Base-by-base conservation (phyloP, 768 basidiomycete species). In the Mycena capillaripes region DNA sequence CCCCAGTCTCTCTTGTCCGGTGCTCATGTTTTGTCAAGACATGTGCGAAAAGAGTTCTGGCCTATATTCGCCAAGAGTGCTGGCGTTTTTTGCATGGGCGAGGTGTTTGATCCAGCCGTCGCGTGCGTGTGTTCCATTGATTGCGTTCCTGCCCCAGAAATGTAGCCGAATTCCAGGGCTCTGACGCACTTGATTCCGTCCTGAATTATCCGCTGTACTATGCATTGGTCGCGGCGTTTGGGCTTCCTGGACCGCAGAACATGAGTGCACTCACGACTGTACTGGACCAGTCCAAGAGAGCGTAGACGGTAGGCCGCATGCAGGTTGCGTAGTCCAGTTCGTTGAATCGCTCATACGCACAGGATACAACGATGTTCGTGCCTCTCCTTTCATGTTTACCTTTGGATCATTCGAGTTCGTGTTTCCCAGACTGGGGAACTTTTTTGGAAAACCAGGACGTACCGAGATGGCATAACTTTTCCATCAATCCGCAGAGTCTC, bases 71-170 rank as follows among this genome's bases (percentile, higher is more conserved):
- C 90, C 75, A 83, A 80, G 53, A 89, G 89, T n/a, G 93, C 94
- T 0, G 94, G 92, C 16, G 92, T 96, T 12, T 96, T 93, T 82
- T 96, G 93, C 77, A 92, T 96, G 64, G 96, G 96, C 46, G 95
- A 96, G 82, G 92, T 97, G 56, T 90, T 85, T 75, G 86, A 89
- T 53, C 78, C 83, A 61, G 83, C 91, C 60, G 80, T 90, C 56
- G 81, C 84, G 91, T 92, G 78, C 42, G 79, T 40, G 40, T 30
- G 14, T 19, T 52, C 30, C 36, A 66, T 29, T 19, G 32, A 62
- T 34, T 16, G 6, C 27, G 25, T 27, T 58, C 27, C 44, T 58
- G 27, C 70, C 40, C n/a, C 72, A 93, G 92, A 38, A 79, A 84
- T 8, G 86, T 89, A 27, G 86, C 92, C 3, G 74, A 82, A 65